A percentile compares a stretch with the other conserved stretches of the same genome.
Evolutionary conservation across 2,329 filamentous ascomycete species (phyloP).

Genomic region (Sporothrix luriei): DNA sequence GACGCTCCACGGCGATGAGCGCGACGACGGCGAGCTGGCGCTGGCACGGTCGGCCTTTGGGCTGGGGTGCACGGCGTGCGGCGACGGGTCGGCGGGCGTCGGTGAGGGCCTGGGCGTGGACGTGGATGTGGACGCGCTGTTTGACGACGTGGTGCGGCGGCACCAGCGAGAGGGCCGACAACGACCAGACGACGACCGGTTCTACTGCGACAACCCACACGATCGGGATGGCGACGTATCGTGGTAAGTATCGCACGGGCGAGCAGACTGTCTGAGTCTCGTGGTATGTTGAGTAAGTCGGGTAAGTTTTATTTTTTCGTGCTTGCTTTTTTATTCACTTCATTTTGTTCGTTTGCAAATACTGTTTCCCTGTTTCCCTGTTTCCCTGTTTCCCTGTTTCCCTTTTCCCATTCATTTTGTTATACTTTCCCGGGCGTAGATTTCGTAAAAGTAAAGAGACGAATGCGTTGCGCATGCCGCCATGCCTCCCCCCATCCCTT

Average conservation of each 20-base stretch:
- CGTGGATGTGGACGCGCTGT: background rate
- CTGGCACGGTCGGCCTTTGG: conserved; percentile 5
- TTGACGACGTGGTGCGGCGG: background rate
- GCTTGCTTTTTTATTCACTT: background rate
- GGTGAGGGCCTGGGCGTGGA: too few relatives aligned
- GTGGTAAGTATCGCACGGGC: background rate
- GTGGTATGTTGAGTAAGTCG: background rate
- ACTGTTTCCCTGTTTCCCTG: too few relatives aligned
- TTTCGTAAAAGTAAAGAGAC: too few relatives aligned
- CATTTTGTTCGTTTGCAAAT: background rate
- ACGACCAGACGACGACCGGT: background rate
- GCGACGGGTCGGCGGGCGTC: background rate
- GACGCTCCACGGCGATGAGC: background rate
- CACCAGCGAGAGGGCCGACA: background rate
- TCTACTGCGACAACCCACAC: background rate
- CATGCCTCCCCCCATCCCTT: too few relatives aligned
- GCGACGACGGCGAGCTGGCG: background rate
- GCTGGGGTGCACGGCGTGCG: background rate
- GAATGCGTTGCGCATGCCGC: too few relatives aligned
- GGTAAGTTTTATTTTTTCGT: background rate
- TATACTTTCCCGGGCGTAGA: background rate
- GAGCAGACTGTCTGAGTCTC: too few relatives aligned
- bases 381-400: too few relatives aligned
- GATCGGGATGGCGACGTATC: background rate
- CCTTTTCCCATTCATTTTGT: too few relatives aligned